Evolutionary conservation across 768 basidiomycete genomes (phyloP), one percentile per base, ranked within the genome.

Genomic region (Coprinopsis cinerea): DNA sequence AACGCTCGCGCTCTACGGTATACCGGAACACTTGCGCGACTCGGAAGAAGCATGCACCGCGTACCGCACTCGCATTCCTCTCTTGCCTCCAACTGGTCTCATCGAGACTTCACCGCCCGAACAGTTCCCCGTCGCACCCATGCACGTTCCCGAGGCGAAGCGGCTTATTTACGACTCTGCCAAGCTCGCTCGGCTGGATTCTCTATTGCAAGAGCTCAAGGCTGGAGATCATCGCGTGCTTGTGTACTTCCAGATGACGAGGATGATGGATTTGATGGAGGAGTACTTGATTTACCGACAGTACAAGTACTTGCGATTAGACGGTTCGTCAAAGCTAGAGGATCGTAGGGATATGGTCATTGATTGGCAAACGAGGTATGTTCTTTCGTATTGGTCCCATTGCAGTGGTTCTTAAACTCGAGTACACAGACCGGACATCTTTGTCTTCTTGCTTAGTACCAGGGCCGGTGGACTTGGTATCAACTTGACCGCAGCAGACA

Each of bases 181-280:
- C 30, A 99, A 99, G 67, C 82, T 99, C 27, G 91, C 92, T 32
- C 80, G 89, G 24, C 76, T 99, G 42, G 96, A 99, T 65, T 61
- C 75, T 18, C 71, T 99, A n/a, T 73, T 99, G 6, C 87, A 90
- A 53, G 90, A 95, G 59, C 82, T 99, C 50, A 98, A 96, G 69
- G 76, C 82, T 28, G 88, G 84, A 1, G 94, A 94, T 53, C 96
- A 99, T 67, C 84, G 93, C 40, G 92, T 95, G 13, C 68, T 99
- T 58, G 77, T 99, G 17, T 99, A 98, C 70, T 98, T 97, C 83
- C 96, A 99, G 67, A 99, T 99, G 96, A 98, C 95, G 11, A 82
- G 87, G 52, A 99, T 98, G 96, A 96, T 99, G 85, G 94, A 97
- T 64, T 73, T 98, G 44, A 94, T 98, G 82, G 96, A 98, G 66